These are phyloP conservation scores for Xylaria sp. DNA, from an alignment of 2,329 filamentous ascomycete species.

Conservation along the genomic window DNA sequence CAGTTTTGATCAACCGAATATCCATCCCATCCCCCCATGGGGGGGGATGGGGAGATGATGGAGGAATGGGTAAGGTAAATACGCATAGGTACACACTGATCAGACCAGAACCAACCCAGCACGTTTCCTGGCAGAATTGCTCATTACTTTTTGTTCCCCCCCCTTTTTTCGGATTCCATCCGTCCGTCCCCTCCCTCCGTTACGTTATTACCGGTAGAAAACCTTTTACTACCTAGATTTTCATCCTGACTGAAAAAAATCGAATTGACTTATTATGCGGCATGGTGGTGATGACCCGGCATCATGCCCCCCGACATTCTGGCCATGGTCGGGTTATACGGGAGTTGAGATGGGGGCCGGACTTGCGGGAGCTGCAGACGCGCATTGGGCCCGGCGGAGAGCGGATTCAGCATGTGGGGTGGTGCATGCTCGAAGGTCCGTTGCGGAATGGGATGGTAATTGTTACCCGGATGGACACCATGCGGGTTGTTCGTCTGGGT, in stretches of 20 bases:
- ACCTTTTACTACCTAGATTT: not conserved
- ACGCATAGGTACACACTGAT: not conserved
- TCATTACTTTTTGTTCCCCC: not conserved
- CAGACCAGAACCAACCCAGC: not conserved
- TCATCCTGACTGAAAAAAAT: not conserved
- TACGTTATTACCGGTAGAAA: not conserved
- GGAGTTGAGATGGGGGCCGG: not conserved
- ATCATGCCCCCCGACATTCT: conserved; percentile 4
- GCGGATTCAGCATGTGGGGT: not conserved
- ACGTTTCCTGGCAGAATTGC: not conserved
- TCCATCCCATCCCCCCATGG: too few species aligned
- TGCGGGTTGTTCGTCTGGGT: not conserved
- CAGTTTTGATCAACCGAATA: too few species aligned
- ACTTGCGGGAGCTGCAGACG: conserved; percentile 8
- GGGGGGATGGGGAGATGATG: too few species aligned
- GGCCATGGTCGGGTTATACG: conserved; percentile 5
- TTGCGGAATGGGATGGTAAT: not conserved
- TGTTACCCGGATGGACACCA: not conserved
- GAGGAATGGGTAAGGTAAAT: not conserved
- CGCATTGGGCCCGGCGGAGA: not conserved
- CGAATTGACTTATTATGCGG: not conserved
- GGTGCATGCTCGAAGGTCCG: not conserved
- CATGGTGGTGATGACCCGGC: conserved; percentile 3
- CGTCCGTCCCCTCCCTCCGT: not conserved
- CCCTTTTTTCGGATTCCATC: not conserved